phyloP scores from a whole-genome alignment of 2,329 filamentous ascomycete species.

The Venturia oleaginea region DNA sequence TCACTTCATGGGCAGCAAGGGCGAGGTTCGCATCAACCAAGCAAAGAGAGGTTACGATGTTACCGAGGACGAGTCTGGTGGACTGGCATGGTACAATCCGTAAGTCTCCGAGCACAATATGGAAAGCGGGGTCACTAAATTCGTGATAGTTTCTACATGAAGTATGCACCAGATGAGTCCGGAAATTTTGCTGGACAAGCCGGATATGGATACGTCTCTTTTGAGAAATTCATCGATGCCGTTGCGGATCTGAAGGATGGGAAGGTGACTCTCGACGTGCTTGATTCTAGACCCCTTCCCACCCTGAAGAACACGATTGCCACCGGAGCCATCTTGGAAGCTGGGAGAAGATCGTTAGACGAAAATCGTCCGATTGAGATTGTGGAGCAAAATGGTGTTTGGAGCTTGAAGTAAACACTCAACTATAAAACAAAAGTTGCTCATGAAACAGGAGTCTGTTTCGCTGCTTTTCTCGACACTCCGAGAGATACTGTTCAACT shows the following conservation, averaged over 20 bases:
- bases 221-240: conserved; percentile 92
- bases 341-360: conserved; percentile 74
- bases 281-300: conserved; percentile 73
- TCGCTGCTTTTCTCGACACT: no score
- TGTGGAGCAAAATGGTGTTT: conserved; percentile 52
- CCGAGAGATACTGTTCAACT: background rate
- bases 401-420: conserved; percentile 50
- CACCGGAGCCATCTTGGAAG: conserved; percentile 85
- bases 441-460: background rate
- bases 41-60: conserved; percentile 92
- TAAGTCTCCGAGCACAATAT: conserved; percentile 26
- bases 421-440: background rate
- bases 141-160: conserved; percentile 66
- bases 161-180: conserved; percentile 87
- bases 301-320: conserved; percentile 84
- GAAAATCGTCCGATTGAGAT: conserved; percentile 73
- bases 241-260: conserved; percentile 71
- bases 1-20: conserved; percentile 78
- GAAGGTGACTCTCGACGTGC: conserved; percentile 58
- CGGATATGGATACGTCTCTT: conserved; percentile 87
- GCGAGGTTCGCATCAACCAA: conserved; percentile 85
- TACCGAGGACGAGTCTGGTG: conserved; percentile 62
- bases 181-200: conserved; percentile 88
- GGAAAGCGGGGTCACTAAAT: background rate
- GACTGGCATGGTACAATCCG: conserved; percentile 78